Base-by-base conservation (phyloP, 257 asterid species). In the Capsicum rhomboideum region DNA sequence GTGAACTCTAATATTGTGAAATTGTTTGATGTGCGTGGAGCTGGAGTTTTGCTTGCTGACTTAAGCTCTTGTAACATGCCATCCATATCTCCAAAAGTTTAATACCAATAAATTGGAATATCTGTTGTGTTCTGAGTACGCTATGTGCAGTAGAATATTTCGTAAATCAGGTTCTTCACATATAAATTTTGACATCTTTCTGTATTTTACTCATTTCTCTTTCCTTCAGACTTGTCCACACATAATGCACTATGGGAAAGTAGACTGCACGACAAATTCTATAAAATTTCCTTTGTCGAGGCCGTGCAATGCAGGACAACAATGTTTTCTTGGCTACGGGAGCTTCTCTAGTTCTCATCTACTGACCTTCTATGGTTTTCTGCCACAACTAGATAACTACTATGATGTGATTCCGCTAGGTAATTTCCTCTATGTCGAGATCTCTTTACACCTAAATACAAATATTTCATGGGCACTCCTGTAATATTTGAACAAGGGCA, bases 291-390 rank as follows among this genome's bases (percentile, higher is more conserved):
- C 97, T 59, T 83, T 96, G 85, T 93, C 99, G 16, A 93, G 99
- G 86, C 81, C 94, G 37, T 94, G 98, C 89, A 83, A 52, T 81
- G 87, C 92, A 8, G 97, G 99, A 84, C 97, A 94, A 82, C 95
- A 96, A 85, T 94, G 98, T 85, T 93, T 91, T 88, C 98, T 94
- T 82, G 92, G 97, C 85, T 96, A 96, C 83, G 99, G 99, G 75
- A 92, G 88, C 85, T 90, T 93, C 74, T 92, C 97, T 84, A 93
- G 93, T 86, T 93, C 98, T 84, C 99, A 96, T 90, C 87, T 93
- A 56, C 85, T 96, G 82, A 93, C 97, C 69, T 96, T 96, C 89
- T 96, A 96, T 66, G 99, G 99, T 85, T 96, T 96, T 90, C 83
- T 96, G 52, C 95, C 99, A 37, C 89, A 61, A 88, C 92, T 89